Conservation (phyloP, 495 filamentous ascomycete genomes). For the Melanomma pulvis-pyrius region DNA sequence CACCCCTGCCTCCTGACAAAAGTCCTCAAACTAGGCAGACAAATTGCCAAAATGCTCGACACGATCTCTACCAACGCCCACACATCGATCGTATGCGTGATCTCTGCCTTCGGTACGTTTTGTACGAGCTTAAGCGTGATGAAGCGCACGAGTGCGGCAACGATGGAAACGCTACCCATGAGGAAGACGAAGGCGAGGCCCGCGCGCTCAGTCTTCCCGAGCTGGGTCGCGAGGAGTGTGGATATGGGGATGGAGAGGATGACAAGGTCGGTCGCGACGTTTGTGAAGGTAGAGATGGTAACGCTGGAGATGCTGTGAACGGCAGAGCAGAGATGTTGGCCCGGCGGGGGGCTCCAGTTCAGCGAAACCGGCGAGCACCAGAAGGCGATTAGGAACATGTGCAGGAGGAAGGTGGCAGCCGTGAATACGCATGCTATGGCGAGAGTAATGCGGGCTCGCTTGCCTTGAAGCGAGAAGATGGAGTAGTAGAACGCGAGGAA, state of each 20-base stretch:
- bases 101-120: conserved; percentile 39
- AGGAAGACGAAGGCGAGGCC: conserved; percentile 43
- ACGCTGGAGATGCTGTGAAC: conserved; percentile 44
- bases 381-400: conserved; percentile 42
- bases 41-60: conserved; percentile 33
- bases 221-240: conserved; percentile 22
- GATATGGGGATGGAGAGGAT: conserved; percentile 38
- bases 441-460: conserved; percentile 31
- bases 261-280: conserved; percentile 37
- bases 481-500: conserved; percentile 45
- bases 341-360: conserved; percentile 41
- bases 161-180: conserved; percentile 45
- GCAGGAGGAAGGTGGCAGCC: conserved; percentile 42
- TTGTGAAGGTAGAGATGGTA: conserved; percentile 41
- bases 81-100: conserved; percentile 48
- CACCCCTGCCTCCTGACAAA: conserved; percentile 1
- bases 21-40: conserved; percentile 20
- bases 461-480: conserved; percentile 38
- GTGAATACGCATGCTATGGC: conserved; percentile 37
- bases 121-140: conserved; percentile 39
- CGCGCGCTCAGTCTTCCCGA: conserved; percentile 38
- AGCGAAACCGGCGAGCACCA: conserved; percentile 43
- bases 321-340: conserved; percentile 43
- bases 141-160: conserved; percentile 44
- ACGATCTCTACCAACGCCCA: conserved; percentile 47